These are phyloP conservation scores for Vitellaria paradoxa DNA, from an alignment of 179 eudicot genomes.

Conservation along the genomic window DNA sequence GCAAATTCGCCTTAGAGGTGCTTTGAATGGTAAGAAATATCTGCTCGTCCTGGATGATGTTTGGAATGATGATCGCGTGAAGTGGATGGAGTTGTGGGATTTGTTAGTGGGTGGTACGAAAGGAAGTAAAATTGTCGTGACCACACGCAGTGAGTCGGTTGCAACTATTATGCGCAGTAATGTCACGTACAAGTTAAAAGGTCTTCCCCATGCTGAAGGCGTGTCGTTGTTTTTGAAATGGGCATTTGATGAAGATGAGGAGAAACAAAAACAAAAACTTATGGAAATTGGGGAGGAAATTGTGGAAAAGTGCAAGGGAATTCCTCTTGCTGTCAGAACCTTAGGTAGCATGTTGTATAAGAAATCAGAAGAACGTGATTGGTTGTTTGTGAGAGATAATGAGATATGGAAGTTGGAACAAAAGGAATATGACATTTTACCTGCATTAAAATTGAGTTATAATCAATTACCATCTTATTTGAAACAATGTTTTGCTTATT, in stretches of 20 bases:
- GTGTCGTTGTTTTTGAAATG: slow-evolving; percentile 18
- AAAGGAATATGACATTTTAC: neutral
- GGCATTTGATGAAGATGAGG: slow-evolving; percentile 17
- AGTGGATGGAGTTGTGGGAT: too few relatives aligned
- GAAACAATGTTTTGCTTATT: slow-evolving; percentile 29
- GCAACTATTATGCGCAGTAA: slow-evolving; percentile 15
- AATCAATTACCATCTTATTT: slow-evolving; percentile 23
- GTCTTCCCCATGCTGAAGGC: slow-evolving; percentile 16
- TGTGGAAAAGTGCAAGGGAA: slow-evolving; percentile 26
- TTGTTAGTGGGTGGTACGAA: too few relatives aligned
- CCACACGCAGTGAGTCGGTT: too few relatives aligned
- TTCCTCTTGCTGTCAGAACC: slow-evolving; percentile 28
- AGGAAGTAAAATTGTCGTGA: too few relatives aligned
- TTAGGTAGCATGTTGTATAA: slow-evolving; percentile 19
- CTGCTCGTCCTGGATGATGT: too few relatives aligned
- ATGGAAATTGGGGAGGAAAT: slow-evolving; percentile 22
- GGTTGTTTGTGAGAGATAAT: slow-evolving; percentile 19
- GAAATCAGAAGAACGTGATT: slow-evolving; percentile 22
- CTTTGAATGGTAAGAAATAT: too few relatives aligned
- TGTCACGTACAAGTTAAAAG: neutral
- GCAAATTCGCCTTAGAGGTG: too few relatives aligned
- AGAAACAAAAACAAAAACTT: slow-evolving; percentile 16
- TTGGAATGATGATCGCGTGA: too few relatives aligned
- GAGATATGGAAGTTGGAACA: slow-evolving; percentile 16
- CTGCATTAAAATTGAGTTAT: slow-evolving; percentile 24